Evolutionary conservation across 208 protist genomes (phyloP).

Genomic region (Spongospora subterranea): DNA sequence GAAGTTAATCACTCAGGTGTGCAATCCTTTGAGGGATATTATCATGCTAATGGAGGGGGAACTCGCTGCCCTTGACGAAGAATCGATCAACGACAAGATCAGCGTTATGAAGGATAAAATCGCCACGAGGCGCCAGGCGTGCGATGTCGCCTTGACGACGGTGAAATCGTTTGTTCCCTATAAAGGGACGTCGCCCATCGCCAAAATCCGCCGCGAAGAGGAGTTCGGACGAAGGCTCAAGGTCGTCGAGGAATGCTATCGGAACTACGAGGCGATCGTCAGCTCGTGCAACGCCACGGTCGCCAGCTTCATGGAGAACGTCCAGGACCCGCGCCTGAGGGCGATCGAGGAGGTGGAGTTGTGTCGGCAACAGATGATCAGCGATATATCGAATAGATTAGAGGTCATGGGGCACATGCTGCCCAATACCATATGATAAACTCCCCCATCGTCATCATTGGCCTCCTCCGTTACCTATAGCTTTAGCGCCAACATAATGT

Average conservation of each 20-base stretch:
- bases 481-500: slow-evolving; percentile 37
- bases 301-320: background rate
- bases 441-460: background rate
- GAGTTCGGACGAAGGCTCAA: background rate
- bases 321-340: background rate
- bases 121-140: background rate
- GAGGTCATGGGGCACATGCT: background rate
- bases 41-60: background rate
- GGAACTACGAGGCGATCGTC: background rate
- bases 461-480: background rate
- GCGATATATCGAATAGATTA: background rate
- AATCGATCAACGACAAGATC: background rate
- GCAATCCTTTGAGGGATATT: background rate
- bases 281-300: background rate
- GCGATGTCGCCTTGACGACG: background rate
- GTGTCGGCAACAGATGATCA: background rate
- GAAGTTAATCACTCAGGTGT: background rate
- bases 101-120: background rate
- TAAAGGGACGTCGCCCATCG: too few relatives aligned
- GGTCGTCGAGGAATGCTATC: background rate
- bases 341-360: background rate
- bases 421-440: background rate
- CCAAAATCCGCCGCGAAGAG: background rate
- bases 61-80: background rate
- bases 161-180: background rate